Conservation (phyloP, 352 stramenopile species). For the Phytophthora colocasiae region DNA sequence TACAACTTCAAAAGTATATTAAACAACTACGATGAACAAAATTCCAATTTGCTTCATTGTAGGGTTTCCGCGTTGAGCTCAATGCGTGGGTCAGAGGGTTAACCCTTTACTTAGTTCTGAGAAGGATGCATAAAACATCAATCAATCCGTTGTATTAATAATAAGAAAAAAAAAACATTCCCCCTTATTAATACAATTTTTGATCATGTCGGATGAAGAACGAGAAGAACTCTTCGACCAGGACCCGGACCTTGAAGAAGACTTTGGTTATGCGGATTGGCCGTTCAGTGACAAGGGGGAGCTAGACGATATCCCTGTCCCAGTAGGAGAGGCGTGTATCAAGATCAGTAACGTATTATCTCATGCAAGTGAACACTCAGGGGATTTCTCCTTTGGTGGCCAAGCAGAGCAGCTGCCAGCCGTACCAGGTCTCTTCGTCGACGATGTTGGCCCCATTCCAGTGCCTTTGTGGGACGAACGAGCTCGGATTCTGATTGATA, state of each 20-base stretch:
- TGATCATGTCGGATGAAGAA: no score
- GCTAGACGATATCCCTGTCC: not conserved
- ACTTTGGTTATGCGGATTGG: not conserved
- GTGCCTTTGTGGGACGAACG: constrained; percentile 15
- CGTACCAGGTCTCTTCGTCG: constrained; percentile 16
- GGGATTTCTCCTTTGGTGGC: constrained; percentile 20
- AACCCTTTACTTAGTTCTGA: no score
- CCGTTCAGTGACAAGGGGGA: constrained; percentile 2
- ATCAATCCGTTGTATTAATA: no score
- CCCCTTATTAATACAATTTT: no score
- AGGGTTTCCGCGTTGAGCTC: no score
- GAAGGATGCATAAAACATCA: no score
- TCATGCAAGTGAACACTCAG: not conserved
- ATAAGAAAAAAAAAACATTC: no score
- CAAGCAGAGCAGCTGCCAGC: constrained; percentile 13
- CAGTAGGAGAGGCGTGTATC: not conserved
- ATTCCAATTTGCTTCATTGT: no score
- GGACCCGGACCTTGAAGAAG: not conserved
- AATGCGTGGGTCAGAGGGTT: no score
- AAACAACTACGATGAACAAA: no score
- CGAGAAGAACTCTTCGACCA: not conserved
- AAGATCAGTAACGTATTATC: constrained; percentile 25
- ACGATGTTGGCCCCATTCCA: constrained; percentile 24
- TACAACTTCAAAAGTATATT: no score
- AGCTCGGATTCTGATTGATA: constrained; percentile 10